These are phyloP conservation scores for Eutypella sp. DNA, from an alignment of 2,329 filamentous ascomycete genomes.

Conservation along the genomic window DNA sequence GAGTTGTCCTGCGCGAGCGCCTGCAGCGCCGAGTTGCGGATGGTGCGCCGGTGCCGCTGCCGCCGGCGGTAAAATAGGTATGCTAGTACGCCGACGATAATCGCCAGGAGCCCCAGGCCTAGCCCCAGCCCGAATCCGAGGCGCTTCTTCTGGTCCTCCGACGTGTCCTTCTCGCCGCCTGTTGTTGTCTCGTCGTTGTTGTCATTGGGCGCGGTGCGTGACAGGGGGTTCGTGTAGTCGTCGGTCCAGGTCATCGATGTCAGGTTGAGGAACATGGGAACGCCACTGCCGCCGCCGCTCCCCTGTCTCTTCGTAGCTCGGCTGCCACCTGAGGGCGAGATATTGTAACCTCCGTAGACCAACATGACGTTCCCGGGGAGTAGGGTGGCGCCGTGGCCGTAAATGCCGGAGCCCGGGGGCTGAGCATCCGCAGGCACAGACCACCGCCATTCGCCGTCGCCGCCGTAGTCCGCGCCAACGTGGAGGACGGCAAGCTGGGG, in stretches of 20 bases:
- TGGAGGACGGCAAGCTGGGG: slow-evolving; percentile 78
- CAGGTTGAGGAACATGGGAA: slow-evolving; percentile 49
- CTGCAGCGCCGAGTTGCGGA: slow-evolving; percentile 41
- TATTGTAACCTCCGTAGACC: slow-evolving; percentile 58
- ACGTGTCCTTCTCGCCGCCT: slow-evolving; percentile 1
- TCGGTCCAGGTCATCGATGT: slow-evolving; percentile 50
- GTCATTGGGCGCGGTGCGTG: slow-evolving; percentile 4
- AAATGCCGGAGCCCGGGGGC: slow-evolving; percentile 44
- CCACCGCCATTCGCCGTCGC: slow-evolving; percentile 69
- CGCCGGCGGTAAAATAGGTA: slow-evolving; percentile 47
- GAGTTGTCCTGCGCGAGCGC: slow-evolving; percentile 45
- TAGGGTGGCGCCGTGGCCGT: slow-evolving; percentile 59
- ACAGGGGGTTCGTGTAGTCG: slow-evolving; percentile 43
- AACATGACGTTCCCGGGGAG: slow-evolving; percentile 65
- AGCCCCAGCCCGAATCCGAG: slow-evolving; percentile 61
- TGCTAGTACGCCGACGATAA: slow-evolving; percentile 41
- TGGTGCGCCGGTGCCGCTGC: slow-evolving; percentile 30
- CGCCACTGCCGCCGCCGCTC: slow-evolving; percentile 12
- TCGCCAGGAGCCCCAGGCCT: slow-evolving; percentile 55
- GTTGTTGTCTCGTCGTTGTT: slow-evolving; percentile 7
- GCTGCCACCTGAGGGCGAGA: slow-evolving; percentile 30
- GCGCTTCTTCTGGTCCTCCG: slow-evolving; percentile 31
- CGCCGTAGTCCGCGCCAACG: slow-evolving; percentile 69
- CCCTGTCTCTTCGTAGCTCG: slow-evolving; percentile 29
- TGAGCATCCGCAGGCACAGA: slow-evolving; percentile 49